phyloP scores from a whole-genome alignment of 2,329 filamentous ascomycete species.

The Fusarium tanahbumbuense region DNA sequence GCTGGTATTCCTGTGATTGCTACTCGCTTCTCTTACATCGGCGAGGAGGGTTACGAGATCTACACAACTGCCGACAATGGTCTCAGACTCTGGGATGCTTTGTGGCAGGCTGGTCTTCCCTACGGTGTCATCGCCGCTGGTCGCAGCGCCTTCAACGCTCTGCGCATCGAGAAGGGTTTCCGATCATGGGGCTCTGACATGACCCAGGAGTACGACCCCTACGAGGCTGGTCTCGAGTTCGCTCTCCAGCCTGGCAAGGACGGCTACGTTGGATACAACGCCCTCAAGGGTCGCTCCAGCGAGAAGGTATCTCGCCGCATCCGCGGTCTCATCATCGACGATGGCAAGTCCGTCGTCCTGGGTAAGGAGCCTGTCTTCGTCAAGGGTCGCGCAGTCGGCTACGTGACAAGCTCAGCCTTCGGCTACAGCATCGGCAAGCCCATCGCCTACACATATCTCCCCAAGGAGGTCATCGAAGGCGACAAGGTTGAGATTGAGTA shows the following conservation, averaged over 20 bases:
- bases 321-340: conserved; percentile 66
- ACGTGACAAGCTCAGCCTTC: conserved; percentile 71
- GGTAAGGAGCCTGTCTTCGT: conserved; percentile 72
- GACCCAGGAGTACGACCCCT: conserved; percentile 70
- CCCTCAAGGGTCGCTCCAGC: conserved; percentile 57
- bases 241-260: conserved; percentile 61
- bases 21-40: conserved; percentile 69
- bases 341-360: conserved; percentile 66
- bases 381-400: conserved; percentile 61
- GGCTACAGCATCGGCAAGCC: conserved; percentile 69
- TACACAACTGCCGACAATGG: conserved; percentile 70
- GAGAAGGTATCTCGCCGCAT: conserved; percentile 52
- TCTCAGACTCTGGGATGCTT: conserved; percentile 67
- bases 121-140: conserved; percentile 70
- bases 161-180: conserved; percentile 70
- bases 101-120: conserved; percentile 65
- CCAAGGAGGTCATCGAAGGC: conserved; percentile 59
- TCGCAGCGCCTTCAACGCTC: conserved; percentile 66
- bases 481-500: conserved; percentile 69
- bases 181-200: conserved; percentile 68
- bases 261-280: conserved; percentile 63
- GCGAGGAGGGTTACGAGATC: conserved; percentile 72
- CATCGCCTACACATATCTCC: conserved; percentile 69
- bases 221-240: conserved; percentile 66
- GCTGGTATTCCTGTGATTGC: conserved; percentile 67